A percentile compares a stretch with the other conserved stretches of the same genome.
Conservation (phyloP, 306 rosid genomes). For the Rosa lucieae region DNA sequence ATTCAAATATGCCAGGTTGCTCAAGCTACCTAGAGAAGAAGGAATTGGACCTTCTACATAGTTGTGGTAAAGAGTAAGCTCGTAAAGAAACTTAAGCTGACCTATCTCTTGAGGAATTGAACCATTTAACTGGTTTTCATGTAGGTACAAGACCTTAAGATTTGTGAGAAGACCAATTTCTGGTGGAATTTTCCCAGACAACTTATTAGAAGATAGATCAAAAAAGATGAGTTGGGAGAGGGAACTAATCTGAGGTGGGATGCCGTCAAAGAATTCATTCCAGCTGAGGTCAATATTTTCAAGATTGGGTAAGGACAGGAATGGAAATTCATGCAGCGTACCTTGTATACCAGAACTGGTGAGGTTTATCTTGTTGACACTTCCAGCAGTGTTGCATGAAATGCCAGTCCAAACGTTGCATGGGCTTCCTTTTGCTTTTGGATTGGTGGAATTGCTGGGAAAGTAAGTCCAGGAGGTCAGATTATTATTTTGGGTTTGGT, state of each 20-base stretch:
- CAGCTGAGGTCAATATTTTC: conserved; percentile 20
- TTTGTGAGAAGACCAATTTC: background rate
- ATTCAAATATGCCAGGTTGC: conserved; percentile 1
- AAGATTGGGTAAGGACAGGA: conserved; percentile 22
- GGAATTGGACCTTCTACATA: background rate
- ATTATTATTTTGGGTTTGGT: background rate
- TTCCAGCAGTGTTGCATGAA: conserved; percentile 18
- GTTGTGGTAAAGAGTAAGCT: background rate
- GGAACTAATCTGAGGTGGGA: conserved; percentile 18
- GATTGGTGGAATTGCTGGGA: background rate
- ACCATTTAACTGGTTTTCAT: background rate
- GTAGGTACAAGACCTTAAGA: background rate
- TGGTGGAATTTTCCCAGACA: conserved; percentile 9
- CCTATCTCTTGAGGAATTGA: background rate
- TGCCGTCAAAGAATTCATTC: conserved; percentile 12
- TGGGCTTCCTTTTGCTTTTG: background rate
- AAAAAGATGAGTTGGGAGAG: background rate
- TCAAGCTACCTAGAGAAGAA: conserved; percentile 15
- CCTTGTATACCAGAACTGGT: conserved; percentile 21
- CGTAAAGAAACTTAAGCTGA: background rate
- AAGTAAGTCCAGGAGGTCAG: background rate
- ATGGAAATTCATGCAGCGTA: conserved; percentile 24
- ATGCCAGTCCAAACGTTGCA: conserved; percentile 25
- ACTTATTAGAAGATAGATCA: background rate
- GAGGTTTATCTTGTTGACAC: conserved; percentile 22